Base-by-base conservation (phyloP, 2,329 filamentous ascomycete genomes). In the Leptosphaerulina australis region DNA sequence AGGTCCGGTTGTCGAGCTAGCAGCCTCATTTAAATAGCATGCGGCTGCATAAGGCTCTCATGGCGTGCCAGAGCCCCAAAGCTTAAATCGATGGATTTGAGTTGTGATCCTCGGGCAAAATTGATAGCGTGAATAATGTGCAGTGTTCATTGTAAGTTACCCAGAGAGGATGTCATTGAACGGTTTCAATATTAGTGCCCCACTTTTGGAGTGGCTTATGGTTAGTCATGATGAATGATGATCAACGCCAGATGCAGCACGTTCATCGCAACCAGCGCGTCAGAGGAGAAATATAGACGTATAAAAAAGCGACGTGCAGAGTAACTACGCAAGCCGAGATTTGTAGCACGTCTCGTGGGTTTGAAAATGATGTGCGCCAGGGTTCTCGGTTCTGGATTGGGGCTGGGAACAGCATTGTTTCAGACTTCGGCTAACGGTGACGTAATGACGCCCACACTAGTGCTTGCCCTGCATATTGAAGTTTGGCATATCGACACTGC, bases 371-470 rank as follows among this genome's bases (percentile, higher is more conserved):
- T 61, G 50, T 48, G 46, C 60, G 31, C n/a, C 44, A 48, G 31
- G 43, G 50, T 37, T 44, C 21, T 39, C 21, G 15, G 12, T 26
- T 33, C 34, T 44, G n/a, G 24, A 14, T 21, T 31, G 29, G 55
- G 35, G 55, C 53, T 47, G 58, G 50, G 55, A 56, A 53, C 60
- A 50, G 59, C 55, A 50, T 22, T 62, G 62, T 63, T 59, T 62
- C 59, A 62, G 43, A 34, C 48, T 25, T 18, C 7, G 48, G 31
- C 33, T 31, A 17, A 28, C 46, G 26, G 48, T 65, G 62, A 65
- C 62, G 62, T 64, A 64, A 55, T 7, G 37, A 26, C n/a, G 17
- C 15, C 17, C 18, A 24, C 41, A 49, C 52, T 49, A 55, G 30
- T 21, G 31, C 40, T 50, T 29, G 10, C 55, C 58, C 50, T 63